Percentiles rank a stretch among this genome's conserved stretches.
These are phyloP conservation scores for Suillus americanus DNA, from an alignment of 768 basidiomycete genomes.

Conservation along the genomic window DNA sequence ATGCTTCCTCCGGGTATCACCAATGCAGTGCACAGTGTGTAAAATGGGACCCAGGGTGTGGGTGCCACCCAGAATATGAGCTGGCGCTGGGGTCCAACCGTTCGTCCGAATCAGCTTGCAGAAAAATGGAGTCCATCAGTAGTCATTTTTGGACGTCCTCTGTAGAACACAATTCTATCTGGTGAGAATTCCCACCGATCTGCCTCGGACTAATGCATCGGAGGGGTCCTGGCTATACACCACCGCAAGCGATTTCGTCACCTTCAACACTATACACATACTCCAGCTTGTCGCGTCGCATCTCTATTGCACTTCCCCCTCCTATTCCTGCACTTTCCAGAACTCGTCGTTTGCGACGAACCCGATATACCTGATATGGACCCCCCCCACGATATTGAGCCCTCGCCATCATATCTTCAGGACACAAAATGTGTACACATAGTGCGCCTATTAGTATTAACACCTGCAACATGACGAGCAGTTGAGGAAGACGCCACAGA, in stretches of 20 bases:
- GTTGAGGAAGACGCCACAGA: no score
- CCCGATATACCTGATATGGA: no score
- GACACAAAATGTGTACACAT: no score
- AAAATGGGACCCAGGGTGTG: neutral
- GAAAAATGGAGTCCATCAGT: neutral
- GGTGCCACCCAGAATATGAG: neutral
- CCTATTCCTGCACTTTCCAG: no score
- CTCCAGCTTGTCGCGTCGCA: no score
- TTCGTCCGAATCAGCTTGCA: neutral
- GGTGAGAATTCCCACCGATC: neutral
- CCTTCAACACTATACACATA: no score
- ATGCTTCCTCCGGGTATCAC: neutral
- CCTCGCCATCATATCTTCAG: no score
- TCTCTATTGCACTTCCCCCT: no score
- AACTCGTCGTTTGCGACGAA: no score
- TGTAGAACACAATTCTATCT: neutral
- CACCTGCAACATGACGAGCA: no score
- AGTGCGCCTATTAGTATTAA: no score
- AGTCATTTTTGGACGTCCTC: neutral
- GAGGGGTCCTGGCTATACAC: neutral
- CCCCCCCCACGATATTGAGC: no score
- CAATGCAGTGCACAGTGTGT: neutral
- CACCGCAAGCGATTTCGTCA: neutral
- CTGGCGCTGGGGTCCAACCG: neutral
- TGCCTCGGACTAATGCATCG: neutral